These are phyloP conservation scores for Trichoderma virens DNA, from an alignment of 495 filamentous ascomycete species.

Conservation along the genomic window DNA sequence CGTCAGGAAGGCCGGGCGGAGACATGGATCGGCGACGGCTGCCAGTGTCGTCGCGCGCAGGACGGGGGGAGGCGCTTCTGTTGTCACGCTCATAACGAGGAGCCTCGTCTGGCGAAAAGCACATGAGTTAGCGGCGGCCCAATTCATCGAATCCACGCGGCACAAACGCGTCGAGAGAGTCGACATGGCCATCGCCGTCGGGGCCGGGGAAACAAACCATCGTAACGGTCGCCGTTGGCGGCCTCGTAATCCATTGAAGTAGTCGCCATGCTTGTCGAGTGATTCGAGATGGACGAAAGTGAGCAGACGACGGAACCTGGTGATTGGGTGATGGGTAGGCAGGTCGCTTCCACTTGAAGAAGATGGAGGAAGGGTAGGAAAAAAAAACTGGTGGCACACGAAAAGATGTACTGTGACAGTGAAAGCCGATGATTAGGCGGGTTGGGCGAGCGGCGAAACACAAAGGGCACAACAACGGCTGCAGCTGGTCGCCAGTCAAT, in stretches of 20 bases:
- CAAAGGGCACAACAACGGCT: constrained; percentile 7
- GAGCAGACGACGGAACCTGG: constrained; percentile 12
- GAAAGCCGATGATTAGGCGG: constrained; percentile 7
- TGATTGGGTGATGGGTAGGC: constrained; percentile 13
- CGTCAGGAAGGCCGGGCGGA: constrained; percentile 44
- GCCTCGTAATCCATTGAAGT: constrained; percentile 76
- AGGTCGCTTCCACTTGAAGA: constrained; percentile 6
- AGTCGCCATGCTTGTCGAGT: constrained; percentile 37
- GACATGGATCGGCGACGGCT: constrained; percentile 68
- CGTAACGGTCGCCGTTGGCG: constrained; percentile 71
- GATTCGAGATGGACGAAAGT: constrained; percentile 12
- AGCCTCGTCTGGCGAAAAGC: constrained; percentile 50
- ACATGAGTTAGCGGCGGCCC: neutral
- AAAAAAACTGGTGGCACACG: constrained; percentile 7
- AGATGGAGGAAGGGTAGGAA: constrained; percentile 13
- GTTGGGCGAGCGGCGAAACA: constrained; percentile 22
- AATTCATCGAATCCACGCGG: neutral
- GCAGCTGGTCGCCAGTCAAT: neutral
- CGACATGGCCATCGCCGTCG: constrained; percentile 3
- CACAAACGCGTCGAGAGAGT: neutral
- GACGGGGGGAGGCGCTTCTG: constrained; percentile 89
- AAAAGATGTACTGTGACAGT: constrained; percentile 3
- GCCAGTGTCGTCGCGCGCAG: constrained; percentile 56
- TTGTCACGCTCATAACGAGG: constrained; percentile 72
- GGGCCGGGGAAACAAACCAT: constrained; percentile 45